Base-by-base conservation (phyloP, 1,139 yeast genomes). In the Candida sp. region DNA sequence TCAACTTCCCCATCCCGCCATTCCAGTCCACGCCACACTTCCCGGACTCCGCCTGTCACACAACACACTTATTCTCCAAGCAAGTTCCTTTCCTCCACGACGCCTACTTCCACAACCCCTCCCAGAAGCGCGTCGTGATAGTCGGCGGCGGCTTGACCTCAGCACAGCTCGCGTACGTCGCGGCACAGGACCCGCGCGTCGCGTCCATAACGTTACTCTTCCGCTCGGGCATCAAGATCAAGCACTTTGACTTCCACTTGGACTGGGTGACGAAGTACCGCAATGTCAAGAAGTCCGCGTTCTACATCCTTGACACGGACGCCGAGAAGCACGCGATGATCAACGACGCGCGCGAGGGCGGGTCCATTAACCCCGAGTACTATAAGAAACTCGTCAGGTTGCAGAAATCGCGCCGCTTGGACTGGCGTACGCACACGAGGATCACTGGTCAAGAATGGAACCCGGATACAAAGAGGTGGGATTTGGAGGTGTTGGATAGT, bases 231-330 rank as follows among this genome's bases (percentile, higher is more conserved):
- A 54, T 77, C 43, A 78, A 77, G 54, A 70, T 78, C 44, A 78
- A 78, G 58, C 83, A 78, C 55, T 78, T 78, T 61, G 83, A 78
- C 54, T 78, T 78, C 58, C 81, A 77, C 55, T 63, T 78, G 44
- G 83, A 78, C 53, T 78, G 83, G 83, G 82, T 78, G n/a, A 75
- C 83, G 17, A 78, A 78, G 55, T 78, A 77, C 57, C 73, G 73
- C 54, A 75, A 73, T 49, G 73, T 74, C 30, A 73, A 73, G 54
- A 73, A 73, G 51, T 72, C 79, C 1, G 71, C 77, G 1, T 77
- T 78, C 47, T 77, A 77, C 62, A 71, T 75, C 55, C 63, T 66
- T 50, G 81, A 76, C 39, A 69, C 77, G 0, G 81, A 78, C 51
- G 70, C 70, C 48, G 81, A 77, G 52, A 57, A 81, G 42, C 61